Percentiles rank a stretch among this genome's conserved stretches.
Conservation (phyloP, 495 filamentous ascomycete species). For the Aspergillus diversus region DNA sequence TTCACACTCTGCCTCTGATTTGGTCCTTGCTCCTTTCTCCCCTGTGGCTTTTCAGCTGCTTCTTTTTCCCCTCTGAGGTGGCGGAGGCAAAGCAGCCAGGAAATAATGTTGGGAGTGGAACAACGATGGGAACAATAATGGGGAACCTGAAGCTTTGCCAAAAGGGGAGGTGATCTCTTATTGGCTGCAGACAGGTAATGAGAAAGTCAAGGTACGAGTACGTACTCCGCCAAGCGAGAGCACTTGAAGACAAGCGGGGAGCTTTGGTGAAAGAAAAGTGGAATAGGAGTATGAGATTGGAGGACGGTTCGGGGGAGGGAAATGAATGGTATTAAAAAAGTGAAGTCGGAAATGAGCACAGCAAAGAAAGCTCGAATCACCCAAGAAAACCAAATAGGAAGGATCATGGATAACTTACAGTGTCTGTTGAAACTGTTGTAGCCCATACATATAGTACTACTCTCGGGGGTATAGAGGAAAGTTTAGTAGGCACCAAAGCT, state of each 20-base stretch:
- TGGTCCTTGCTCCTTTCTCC: background rate
- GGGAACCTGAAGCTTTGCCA: conserved; percentile 27
- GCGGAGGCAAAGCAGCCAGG: conserved; percentile 21
- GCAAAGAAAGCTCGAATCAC: background rate
- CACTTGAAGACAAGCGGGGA: background rate
- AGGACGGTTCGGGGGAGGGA: background rate
- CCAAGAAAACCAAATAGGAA: background rate
- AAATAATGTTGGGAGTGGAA: background rate
- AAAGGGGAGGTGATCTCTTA: conserved; percentile 18
- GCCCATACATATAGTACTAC: background rate
- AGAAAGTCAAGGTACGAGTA: background rate
- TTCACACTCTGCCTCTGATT: too few species aligned
- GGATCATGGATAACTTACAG: conserved; percentile 2
- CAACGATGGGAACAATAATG: conserved; percentile 21
- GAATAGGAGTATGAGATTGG: background rate
- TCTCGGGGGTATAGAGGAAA: background rate
- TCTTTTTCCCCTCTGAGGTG: conserved; percentile 18
- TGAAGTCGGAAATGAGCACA: background rate
- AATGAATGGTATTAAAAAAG: background rate
- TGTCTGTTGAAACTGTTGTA: background rate
- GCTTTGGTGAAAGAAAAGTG: background rate
- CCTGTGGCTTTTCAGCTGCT: conserved; percentile 5
- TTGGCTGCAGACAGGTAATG: conserved; percentile 14
- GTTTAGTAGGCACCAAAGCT: background rate
- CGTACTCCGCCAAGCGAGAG: background rate